Percentiles rank a stretch among this genome's conserved stretches.
Evolutionary conservation across 768 basidiomycete species (phyloP).

Genomic region (Psilocybe sp.): DNA sequence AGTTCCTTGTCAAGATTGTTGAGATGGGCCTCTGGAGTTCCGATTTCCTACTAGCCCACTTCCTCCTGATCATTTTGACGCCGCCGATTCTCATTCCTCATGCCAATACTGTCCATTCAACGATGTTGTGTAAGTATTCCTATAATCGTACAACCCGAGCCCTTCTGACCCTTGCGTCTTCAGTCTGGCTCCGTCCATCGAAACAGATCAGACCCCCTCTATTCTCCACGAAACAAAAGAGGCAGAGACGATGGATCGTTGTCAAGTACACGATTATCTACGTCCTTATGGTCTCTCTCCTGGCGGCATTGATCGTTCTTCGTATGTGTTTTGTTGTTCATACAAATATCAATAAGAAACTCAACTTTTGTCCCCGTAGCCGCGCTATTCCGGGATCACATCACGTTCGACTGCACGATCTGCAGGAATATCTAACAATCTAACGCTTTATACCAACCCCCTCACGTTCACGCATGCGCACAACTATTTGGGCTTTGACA

Average conservation of each 20-base stretch:
- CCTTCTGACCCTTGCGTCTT: neutral
- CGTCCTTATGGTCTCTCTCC: slow-evolving; percentile 65
- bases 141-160: neutral
- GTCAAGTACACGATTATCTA: slow-evolving; percentile 87
- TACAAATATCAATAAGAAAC: neutral
- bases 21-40: slow-evolving; percentile 97
- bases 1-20: slow-evolving; percentile 97
- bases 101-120: slow-evolving; percentile 86
- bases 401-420: slow-evolving; percentile 77
- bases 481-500: slow-evolving; percentile 12
- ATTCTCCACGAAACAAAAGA: slow-evolving; percentile 92
- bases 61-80: slow-evolving; percentile 85
- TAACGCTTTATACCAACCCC: slow-evolving; percentile 25
- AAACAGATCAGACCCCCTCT: slow-evolving; percentile 92
- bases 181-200: slow-evolving; percentile 94
- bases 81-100: slow-evolving; percentile 84
- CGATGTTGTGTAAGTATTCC: slow-evolving; percentile 75
- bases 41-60: slow-evolving; percentile 85
- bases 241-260: slow-evolving; percentile 90
- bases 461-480: slow-evolving; percentile 15
- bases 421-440: slow-evolving; percentile 78
- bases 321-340: slow-evolving; percentile 50
- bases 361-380: slow-evolving; percentile 40
- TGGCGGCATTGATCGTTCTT: slow-evolving; percentile 79
- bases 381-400: slow-evolving; percentile 75